Conservation (phyloP, 2,329 filamentous ascomycete genomes). For the Fusarium oligoseptatum region DNA sequence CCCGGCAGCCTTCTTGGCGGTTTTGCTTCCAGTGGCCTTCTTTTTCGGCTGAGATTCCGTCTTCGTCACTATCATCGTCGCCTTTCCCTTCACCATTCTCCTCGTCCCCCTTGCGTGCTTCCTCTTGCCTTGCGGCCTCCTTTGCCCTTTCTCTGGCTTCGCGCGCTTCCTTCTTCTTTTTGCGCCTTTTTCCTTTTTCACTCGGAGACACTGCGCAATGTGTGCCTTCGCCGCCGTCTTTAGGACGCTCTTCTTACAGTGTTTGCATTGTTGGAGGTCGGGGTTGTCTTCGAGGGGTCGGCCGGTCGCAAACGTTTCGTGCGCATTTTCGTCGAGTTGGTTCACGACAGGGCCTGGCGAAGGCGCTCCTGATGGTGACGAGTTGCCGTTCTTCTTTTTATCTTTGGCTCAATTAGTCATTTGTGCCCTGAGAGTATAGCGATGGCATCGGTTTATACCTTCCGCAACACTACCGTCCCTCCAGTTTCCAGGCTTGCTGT, state of each 20-base stretch:
- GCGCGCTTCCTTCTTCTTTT: slow-evolving; percentile 79
- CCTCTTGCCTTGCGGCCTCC: slow-evolving; percentile 70
- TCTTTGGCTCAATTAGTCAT: slow-evolving; percentile 57
- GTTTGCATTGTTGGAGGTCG: slow-evolving; percentile 88
- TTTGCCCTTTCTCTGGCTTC: slow-evolving; percentile 77
- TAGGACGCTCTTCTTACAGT: slow-evolving; percentile 91
- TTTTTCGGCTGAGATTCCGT: slow-evolving; percentile 61
- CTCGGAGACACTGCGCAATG: slow-evolving; percentile 84
- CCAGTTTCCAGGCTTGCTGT: slow-evolving; percentile 78
- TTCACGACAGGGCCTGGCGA: slow-evolving; percentile 71
- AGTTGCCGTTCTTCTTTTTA: slow-evolving; percentile 65
- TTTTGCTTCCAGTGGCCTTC: slow-evolving; percentile 58
- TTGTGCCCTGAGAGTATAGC: neutral
- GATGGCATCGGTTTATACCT: slow-evolving; percentile 58
- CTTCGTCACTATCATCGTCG: slow-evolving; percentile 62
- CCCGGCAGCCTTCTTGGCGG: slow-evolving; percentile 72
- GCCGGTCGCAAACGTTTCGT: slow-evolving; percentile 84
- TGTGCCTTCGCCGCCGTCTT: slow-evolving; percentile 82
- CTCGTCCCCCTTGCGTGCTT: slow-evolving; percentile 65
- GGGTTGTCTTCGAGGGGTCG: slow-evolving; percentile 84
- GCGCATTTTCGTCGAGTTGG: slow-evolving; percentile 80
- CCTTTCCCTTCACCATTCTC: slow-evolving; percentile 63
- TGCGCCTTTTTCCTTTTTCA: slow-evolving; percentile 88
- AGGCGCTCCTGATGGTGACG: slow-evolving; percentile 57
- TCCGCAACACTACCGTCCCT: slow-evolving; percentile 74